Evolutionary conservation across 352 stramenopile genomes (phyloP).

Genomic region (Bremia lactucae): DNA sequence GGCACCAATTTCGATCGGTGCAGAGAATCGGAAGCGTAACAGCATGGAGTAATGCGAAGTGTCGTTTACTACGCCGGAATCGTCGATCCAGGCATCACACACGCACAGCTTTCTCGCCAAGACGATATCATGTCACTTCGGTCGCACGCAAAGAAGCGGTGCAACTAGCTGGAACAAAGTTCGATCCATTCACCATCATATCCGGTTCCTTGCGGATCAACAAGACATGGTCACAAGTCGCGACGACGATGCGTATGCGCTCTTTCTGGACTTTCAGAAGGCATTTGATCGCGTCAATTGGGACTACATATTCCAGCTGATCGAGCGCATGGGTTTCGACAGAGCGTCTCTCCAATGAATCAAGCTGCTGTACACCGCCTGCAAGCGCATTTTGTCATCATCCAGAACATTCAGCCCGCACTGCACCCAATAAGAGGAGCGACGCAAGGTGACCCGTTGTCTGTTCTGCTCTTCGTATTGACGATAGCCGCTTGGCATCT

Average conservation of each 20-base stretch:
- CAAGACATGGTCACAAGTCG: neutral
- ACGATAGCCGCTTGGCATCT: too few species aligned
- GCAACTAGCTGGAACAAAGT: too few species aligned
- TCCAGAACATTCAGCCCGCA: neutral
- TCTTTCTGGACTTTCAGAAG: neutral
- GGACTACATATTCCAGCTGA: neutral
- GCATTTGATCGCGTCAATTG: neutral
- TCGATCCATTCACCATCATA: neutral
- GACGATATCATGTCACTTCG: too few species aligned
- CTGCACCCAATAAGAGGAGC: neutral
- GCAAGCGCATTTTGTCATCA: neutral
- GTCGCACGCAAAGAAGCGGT: too few species aligned
- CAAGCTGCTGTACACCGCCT: neutral
- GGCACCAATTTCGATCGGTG: too few species aligned
- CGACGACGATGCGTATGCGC: neutral
- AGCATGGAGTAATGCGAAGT: too few species aligned
- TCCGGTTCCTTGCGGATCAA: neutral
- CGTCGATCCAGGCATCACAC: too few species aligned
- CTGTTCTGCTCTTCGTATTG: too few species aligned
- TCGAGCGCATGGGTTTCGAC: neutral
- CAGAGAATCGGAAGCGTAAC: too few species aligned
- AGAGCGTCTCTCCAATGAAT: neutral
- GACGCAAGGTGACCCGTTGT: neutral
- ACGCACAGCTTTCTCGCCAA: too few species aligned
- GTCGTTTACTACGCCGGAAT: too few species aligned